Evolutionary conservation across 108 stramenopile genomes (phyloP).

Genomic region (Stephanodiscus minutulus): DNA sequence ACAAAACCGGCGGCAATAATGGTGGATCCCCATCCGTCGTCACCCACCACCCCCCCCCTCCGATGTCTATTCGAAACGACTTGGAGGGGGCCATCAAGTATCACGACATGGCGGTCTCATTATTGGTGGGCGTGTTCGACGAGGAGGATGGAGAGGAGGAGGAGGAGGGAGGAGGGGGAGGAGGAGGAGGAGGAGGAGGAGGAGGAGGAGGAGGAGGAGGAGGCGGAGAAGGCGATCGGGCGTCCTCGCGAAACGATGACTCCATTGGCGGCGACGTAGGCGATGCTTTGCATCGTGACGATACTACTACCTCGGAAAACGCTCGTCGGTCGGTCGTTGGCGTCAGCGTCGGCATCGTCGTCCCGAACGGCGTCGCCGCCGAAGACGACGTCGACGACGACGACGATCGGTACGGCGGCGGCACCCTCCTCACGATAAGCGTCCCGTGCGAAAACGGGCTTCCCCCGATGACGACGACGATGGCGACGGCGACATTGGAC

Average conservation of each 20-base stretch:
- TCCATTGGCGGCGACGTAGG: no score
- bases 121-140: conserved; percentile 40
- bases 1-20: no score
- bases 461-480: no score
- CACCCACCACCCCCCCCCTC: no score
- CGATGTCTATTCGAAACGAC: not conserved
- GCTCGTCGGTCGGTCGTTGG: no score
- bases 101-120: conserved; percentile 39
- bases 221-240: not conserved
- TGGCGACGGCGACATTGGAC: no score
- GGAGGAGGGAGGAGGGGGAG: not conserved
- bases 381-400: not conserved
- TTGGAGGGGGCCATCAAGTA: conserved; percentile 20
- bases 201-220: not conserved
- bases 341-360: no score
- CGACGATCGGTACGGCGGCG: not conserved
- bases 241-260: not conserved
- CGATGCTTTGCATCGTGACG: no score
- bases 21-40: no score
- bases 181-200: not conserved
- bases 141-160: conserved; percentile 19
- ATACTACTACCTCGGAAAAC: no score
- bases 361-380: no score
- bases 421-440: not conserved
- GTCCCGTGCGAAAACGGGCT: not conserved